Base-by-base conservation (phyloP, 2,329 filamentous ascomycete species). In the Exophiala sp. region DNA sequence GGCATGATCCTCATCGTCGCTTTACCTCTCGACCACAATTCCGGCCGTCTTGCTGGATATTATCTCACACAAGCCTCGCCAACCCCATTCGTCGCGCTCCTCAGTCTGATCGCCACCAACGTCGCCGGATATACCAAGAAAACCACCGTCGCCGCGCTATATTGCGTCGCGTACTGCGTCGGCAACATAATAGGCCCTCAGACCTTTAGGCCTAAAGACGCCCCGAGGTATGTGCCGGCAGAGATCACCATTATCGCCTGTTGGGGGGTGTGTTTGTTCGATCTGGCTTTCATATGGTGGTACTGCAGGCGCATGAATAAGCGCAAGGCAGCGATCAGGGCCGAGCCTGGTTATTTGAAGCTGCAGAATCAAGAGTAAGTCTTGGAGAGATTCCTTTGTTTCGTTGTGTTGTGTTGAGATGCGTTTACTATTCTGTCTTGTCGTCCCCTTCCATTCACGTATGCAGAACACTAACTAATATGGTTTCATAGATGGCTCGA, bases 221-320 rank as follows among this genome's bases (percentile, higher is more conserved):
- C 72, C 1, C 79, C 79, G 0, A 67, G 75, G 30, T 86, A 85
- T 57, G 71, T 80, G 1, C 77, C 81, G 1, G 82, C 80, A 1
- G 78, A 83, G 58, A 80, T 84, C 45, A 78, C 76, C 1, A 80
- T 85, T 47, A 71, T 83, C 10, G 78, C 78, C 6, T 83, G 81
- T 62, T 79, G 72, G 63, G 70, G 67, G 2, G 64, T 79, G 0
- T 76, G 74, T 47, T 38, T 58, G 24, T 48, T 76, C 2, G 74
- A 80, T 50, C 60, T 85, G 49, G 55, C 73, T 0, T 84, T 84
- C 59, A 81, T 86, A 47, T 81, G 79, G 65, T 74, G 71, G 62
- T 85, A 79, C 72, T 85, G 77, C 62, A 67, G 69, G 9, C 63
- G 64, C 16, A 73, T 82, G 67, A 86, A 86, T 57, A 66, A 64